Evolutionary conservation across 1,139 yeast species (phyloP), one percentile per base, ranked within the genome.

Genomic region (Saccharomyces pastorianus): DNA sequence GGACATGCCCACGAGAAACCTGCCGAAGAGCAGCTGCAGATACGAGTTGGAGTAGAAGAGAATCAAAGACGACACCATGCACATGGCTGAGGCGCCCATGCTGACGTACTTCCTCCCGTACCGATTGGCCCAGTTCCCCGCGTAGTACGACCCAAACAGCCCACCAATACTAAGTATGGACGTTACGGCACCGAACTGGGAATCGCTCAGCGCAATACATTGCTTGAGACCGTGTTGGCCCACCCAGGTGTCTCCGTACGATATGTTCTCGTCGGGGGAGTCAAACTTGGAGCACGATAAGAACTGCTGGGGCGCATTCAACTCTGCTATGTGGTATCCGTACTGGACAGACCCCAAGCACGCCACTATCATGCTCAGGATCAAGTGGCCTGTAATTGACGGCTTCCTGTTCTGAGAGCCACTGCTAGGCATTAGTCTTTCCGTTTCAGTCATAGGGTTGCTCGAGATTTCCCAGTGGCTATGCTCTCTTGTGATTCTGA

Each of bases 121-220:
- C 31, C 64, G 64, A 60, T 87, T 88, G 11, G 96, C 85, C n/a
- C 88, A 58, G 9, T 73, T 63, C 0, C 96, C 93, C 1, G 90
- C 88, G 61, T 80, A 73, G 8, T 84, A 73, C 0, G 97, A 88
- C 1, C 96, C 90, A 6, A 85, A 54, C 25, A 91, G 74, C 0
- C 98, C 98, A 7, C 99, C 98, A 54, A 91, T 76, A 42, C 95
- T 83, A 69, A 86, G 89, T 28, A 88, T 79, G 0, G 96, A 84
- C 0, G 96, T 90, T n/a, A 85, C 83, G 28, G 86, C 71, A 0
- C 97, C 98, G 49, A 88, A 73, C 56, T 86, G 85, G 49, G 80
- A 76, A 14, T 83, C 80, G 23, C 77, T 72, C 76, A 88, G 76
- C 0, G 81, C 77, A 29, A 89, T 80, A 67, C 96, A 83, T 61